Base-by-base conservation (phyloP, 441 rosid genomes). In the Manihot esculenta region DNA sequence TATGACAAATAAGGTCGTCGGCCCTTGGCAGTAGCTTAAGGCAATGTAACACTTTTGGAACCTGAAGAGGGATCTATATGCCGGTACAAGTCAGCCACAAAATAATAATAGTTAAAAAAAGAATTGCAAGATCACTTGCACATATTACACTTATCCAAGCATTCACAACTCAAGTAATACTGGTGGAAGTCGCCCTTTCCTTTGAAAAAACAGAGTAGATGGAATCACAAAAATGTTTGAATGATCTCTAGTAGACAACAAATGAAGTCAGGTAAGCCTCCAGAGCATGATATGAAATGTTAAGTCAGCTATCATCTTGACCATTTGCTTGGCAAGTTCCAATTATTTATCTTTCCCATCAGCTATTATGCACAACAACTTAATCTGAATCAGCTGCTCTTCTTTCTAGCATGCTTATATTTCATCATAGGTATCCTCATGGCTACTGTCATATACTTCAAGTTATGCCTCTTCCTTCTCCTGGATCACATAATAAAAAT, bases 391-490 rank as follows among this genome's bases (percentile, higher is more conserved):
- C 20, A 15, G 38, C 15, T 35, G 54, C 42, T 18, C 33, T 18
- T 76, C 64, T 38, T 9, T 33, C 26, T 14, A 35, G 55, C 26
- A 54, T 44, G 63, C 48, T 60, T 73, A 74, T 59, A 53, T 67
- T 26, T 48, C 30, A 21, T 62, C 41, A 44, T 5, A 17, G 15
- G 14, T n/a, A 55, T 63, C 70, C 35, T 79, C 74, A 47, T 62
- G 60, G 24, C 69, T 70, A 61, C 71, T 68, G 66, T 68, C 78
- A 56, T 79, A 59, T 27, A 27, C 64, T 69, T 54, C 72, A 20
- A 69, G 73, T 74, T 59, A 76, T 17, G 71, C 81, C 50, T 74
- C 84, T 66, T 82, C 80, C 53, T 77, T 76, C 56, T 71, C 88
- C 88, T 79, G 77, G 27, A 69, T 71, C 59, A 20, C 26, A 41